Base-by-base conservation (phyloP, 2,329 filamentous ascomycete genomes). In the Penicillium polonicum region DNA sequence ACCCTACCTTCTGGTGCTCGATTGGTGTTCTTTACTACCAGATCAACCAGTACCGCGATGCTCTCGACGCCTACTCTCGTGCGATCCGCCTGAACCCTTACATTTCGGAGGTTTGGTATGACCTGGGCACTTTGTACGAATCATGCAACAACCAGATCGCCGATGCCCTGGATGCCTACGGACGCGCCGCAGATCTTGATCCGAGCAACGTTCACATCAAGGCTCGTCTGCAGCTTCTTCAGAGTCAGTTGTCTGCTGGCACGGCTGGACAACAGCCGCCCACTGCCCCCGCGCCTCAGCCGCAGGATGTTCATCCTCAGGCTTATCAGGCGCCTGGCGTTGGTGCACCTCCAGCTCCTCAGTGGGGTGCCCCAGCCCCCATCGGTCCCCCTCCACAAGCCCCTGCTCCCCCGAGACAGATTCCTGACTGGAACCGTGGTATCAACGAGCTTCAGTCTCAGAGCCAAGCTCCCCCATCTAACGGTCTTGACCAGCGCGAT, bases 51-150 rank as follows among this genome's bases (percentile, higher is more conserved):
- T 99, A 99, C 78, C 88, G 94, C 58, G 94, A 99, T 80, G 94
- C 94, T 3, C 84, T 99, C 52, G 94, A 99, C 79, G 94, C 94
- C 39, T 99, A 97, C 77, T 97, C 92, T 60, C 90, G 94, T 60
- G 94, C 94, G 46, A 99, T 97, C 69, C 89, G 94, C 55, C 79
- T 99, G 68, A 99, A 97, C 73, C 94, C 94, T 5, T 97, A 96
- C 80, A 97, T 99, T 64, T 97, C 92, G 2, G 94, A 99, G 76
- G 94, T 99, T 51, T 99, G 94, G 94, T 99, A 97, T 76, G 94
- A 99, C 75, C 81, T 99, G 39, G 94, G 94, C 61, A 99, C 94
- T 68, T 72, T 99, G 89, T 99, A 99, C 71, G 94, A 99, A 75
- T 96, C 92, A 27, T 99, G 94, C 77, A 97, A 99, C 82, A 97